A percentile compares a stretch with the other conserved stretches of the same genome.
Evolutionary conservation across 257 asterid species (phyloP).

Genomic region (Solanum sitiens): DNA sequence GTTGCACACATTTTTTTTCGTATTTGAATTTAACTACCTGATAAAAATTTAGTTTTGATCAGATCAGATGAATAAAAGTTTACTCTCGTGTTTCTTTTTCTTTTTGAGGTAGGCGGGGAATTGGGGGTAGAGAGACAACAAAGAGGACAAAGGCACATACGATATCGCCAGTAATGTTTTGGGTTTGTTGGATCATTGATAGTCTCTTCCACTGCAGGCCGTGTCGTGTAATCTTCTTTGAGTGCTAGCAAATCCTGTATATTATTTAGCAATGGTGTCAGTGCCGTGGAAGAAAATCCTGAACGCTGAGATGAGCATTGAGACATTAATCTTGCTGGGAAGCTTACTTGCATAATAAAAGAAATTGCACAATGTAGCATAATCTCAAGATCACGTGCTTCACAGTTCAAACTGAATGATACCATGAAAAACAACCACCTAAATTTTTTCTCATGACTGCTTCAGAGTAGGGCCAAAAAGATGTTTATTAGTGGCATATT

Average conservation of each 20-base stretch:
- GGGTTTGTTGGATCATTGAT: constrained; percentile 96
- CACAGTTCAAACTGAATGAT: not conserved
- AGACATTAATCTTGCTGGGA: not conserved
- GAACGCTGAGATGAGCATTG: not conserved
- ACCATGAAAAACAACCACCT: not conserved
- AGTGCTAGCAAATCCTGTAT: constrained; percentile 81
- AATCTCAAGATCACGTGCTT: not conserved
- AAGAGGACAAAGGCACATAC: constrained; percentile 30
- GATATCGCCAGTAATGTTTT: constrained; percentile 89
- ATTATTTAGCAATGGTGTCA: not conserved
- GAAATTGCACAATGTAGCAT: not conserved
- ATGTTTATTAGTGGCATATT: not conserved
- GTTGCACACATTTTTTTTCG: not conserved
- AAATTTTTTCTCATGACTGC: not conserved
- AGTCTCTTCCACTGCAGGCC: constrained; percentile 89
- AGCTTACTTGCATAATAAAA: not conserved
- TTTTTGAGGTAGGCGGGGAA: not conserved
- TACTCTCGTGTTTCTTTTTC: not conserved
- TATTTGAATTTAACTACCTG: not conserved
- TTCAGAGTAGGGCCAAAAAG: not conserved
- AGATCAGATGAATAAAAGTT: not conserved
- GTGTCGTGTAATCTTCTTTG: constrained; percentile 72
- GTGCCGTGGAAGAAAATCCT: not conserved
- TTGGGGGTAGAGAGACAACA: not conserved
- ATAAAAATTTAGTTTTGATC: not conserved